phyloP scores from a whole-genome alignment of 2,329 filamentous ascomycete species.

The Trichoderma polysporum region DNA sequence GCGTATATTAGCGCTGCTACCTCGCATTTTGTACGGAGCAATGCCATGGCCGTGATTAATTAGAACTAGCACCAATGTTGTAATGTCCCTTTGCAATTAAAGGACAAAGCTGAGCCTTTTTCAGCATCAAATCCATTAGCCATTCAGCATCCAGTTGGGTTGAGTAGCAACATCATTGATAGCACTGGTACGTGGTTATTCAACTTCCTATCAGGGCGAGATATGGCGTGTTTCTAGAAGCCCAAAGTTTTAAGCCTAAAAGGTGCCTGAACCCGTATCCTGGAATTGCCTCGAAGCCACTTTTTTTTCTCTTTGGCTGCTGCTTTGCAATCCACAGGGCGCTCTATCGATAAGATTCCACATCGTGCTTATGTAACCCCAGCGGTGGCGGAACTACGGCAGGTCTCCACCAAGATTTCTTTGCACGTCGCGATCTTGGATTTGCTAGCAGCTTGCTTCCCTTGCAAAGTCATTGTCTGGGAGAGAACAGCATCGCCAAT shows the following conservation, averaged over 20 bases:
- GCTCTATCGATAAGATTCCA: slow-evolving; percentile 31
- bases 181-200: too few species aligned
- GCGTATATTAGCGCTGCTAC: background rate
- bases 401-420: slow-evolving; percentile 19
- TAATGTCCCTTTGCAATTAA: background rate
- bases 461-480: background rate
- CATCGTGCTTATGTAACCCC: slow-evolving; percentile 18
- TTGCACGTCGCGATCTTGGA: slow-evolving; percentile 13
- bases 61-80: background rate
- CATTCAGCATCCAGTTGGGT: background rate
- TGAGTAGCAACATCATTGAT: too few species aligned
- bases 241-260: background rate
- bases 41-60: background rate
- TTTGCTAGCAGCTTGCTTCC: background rate
- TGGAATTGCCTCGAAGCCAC: background rate
- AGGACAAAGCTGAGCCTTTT: background rate
- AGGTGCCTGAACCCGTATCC: background rate
- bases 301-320: background rate
- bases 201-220: background rate
- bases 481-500: background rate
- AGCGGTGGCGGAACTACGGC: background rate
- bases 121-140: background rate
- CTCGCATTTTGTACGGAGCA: background rate
- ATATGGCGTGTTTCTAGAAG: slow-evolving; percentile 1
- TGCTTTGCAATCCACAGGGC: slow-evolving; percentile 7